Evolutionary conservation across 2,329 filamentous ascomycete genomes (phyloP), one percentile per base, ranked within the genome.

Genomic region (Alternaria sp.): DNA sequence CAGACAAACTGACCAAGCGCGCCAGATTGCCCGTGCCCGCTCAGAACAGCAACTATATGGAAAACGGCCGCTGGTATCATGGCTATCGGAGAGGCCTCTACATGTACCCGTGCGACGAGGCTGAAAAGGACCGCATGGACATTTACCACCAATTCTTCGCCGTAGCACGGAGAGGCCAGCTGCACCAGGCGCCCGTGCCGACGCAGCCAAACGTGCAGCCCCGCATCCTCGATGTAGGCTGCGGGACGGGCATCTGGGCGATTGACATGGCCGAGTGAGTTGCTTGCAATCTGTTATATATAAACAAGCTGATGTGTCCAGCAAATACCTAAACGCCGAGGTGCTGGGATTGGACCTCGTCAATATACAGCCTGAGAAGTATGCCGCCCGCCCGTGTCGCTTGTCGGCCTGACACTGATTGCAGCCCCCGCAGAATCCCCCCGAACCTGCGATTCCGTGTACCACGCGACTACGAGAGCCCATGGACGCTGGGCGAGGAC

Each of bases 201-300:
- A 16, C 22, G 34, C 36, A 51, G 57, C 52, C 57, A 51, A 65
- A 78, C 59, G 71, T 78, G 67, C 73, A 70, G 56, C 80, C 81
- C 58, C 82, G 85, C 61, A 85, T 89, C 62, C 80, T 89, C 56
- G 87, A 88, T 69, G 72, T 97, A 54, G 94, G 93, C 42, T 94
- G 91, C 64, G 94, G 94, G 20, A 96, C 93, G 1, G 93, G 93
- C 39, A 94, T 96, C 62, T 98, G 94, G 94, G 88, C 91, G 41
- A 91, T 96, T 69, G 91, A 94, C 67, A 90, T 97, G 80, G 91
- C 91, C 64, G 89, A 91, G 86, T 92, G 82, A 81, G 87, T 80
- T 70, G 54, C 59, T 49, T 11, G 28, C 28, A 30, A 24, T 24
- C 22, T 24, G 22, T 24, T 0, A 24, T 54, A 60, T 41, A 49